Evolutionary conservation across 371 early-diverging fungal species (phyloP).

Genomic region (Conidiobolus incongruus): DNA sequence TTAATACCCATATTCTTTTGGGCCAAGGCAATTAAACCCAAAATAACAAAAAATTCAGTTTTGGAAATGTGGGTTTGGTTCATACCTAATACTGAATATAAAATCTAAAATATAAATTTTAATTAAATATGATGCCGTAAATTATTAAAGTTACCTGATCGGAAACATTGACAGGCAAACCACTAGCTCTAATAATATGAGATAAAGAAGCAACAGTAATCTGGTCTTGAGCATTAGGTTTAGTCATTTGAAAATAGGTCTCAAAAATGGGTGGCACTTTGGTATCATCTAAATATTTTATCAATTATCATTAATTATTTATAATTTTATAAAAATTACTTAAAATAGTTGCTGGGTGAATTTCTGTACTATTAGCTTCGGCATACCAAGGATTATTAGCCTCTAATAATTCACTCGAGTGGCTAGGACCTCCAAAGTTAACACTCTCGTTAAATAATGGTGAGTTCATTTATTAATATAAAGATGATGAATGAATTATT

Average conservation of each 20-base stretch:
- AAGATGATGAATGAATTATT: too few relatives aligned
- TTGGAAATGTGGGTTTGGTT: constrained; percentile 15
- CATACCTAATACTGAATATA: constrained; percentile 13
- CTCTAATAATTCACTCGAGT: too few relatives aligned
- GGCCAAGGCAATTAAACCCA: constrained; percentile 43
- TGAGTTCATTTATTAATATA: too few relatives aligned
- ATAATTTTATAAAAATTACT: not conserved
- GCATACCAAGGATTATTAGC: not conserved
- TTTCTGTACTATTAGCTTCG: not conserved
- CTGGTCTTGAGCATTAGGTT: constrained; percentile 17
- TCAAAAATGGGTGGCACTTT: constrained; percentile 2
- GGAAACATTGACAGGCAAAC: constrained; percentile 18
- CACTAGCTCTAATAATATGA: constrained; percentile 20
- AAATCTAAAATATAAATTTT: constrained; percentile 6
- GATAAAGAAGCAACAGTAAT: constrained; percentile 23
- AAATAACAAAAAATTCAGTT: constrained; percentile 36
- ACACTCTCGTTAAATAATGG: too few relatives aligned
- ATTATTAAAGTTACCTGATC: constrained; percentile 19
- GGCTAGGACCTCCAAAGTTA: too few relatives aligned
- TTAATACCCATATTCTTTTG: constrained; percentile 45
- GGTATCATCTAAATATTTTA: not conserved
- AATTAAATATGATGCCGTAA: not conserved
- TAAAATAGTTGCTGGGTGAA: not conserved
- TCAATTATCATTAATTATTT: not conserved
- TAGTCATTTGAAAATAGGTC: constrained; percentile 24